Percentiles rank a stretch among this genome's conserved stretches.
phyloP scores from a whole-genome alignment of 108 stramenopile genomes.

The Skeletonema grethae region DNA sequence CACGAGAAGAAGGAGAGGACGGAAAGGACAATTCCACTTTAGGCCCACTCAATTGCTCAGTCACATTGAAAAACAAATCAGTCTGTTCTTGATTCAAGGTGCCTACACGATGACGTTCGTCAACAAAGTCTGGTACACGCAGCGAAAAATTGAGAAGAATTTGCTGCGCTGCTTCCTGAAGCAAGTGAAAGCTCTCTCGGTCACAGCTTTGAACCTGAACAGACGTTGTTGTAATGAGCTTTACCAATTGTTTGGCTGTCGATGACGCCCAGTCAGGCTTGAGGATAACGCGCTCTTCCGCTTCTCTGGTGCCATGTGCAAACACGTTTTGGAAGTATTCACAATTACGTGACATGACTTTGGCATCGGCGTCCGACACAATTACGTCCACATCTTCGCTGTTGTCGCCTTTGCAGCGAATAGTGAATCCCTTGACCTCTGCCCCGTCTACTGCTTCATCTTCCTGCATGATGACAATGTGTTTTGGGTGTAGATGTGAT shows the following conservation, averaged over 20 bases:
- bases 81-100: background rate
- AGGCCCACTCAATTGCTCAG: background rate
- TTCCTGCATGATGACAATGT: conserved; percentile 1
- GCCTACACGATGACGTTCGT: background rate
- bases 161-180: background rate
- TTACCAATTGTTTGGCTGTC: background rate
- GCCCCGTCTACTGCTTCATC: background rate
- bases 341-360: background rate
- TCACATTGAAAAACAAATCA: background rate
- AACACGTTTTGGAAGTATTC: conserved; percentile 1
- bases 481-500: background rate
- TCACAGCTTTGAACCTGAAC: background rate
- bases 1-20: background rate
- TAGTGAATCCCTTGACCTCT: conserved; percentile 2
- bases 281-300: background rate
- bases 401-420: background rate
- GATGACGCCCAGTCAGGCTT: background rate
- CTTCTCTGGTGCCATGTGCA: background rate
- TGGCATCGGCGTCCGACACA: conserved; percentile 1
- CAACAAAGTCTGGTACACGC: background rate
- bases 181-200: background rate
- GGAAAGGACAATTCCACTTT: background rate
- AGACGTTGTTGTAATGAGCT: background rate
- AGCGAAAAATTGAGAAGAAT: background rate
- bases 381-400: background rate